Conservation (phyloP, 2,329 filamentous ascomycete species). For the Curvularia verruculosa region DNA sequence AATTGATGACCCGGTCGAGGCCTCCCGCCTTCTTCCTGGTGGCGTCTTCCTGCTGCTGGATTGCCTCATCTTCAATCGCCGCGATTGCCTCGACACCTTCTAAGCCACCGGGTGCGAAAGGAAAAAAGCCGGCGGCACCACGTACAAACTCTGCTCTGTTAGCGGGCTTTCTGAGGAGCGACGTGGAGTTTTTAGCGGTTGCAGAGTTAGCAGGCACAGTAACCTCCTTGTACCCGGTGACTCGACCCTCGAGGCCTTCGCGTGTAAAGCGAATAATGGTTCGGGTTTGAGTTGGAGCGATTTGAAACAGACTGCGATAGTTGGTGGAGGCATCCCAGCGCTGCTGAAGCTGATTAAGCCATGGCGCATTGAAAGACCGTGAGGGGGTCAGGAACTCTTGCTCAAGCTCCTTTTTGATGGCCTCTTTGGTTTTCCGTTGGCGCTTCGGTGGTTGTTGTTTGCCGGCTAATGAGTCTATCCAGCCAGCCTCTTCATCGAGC, state of each 20-base stretch:
- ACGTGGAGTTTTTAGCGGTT: slow-evolving; percentile 95
- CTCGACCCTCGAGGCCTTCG: slow-evolving; percentile 88
- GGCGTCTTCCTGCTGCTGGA: slow-evolving; percentile 57
- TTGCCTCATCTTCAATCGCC: slow-evolving; percentile 77
- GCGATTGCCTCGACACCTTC: slow-evolving; percentile 86
- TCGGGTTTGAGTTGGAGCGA: slow-evolving; percentile 89
- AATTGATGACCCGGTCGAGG: slow-evolving; percentile 85
- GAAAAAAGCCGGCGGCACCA: slow-evolving; percentile 91
- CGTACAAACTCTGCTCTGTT: slow-evolving; percentile 88
- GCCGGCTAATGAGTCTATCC: slow-evolving; percentile 67
- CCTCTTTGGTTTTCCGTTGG: slow-evolving; percentile 62
- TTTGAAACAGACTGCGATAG: slow-evolving; percentile 81
- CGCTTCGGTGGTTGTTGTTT: slow-evolving; percentile 60
- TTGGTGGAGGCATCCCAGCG: slow-evolving; percentile 83
- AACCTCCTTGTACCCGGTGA: slow-evolving; percentile 92
- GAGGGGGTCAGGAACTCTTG: slow-evolving; percentile 79
- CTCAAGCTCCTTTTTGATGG: slow-evolving; percentile 74
- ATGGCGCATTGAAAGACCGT: slow-evolving; percentile 77
- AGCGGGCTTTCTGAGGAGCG: slow-evolving; percentile 82
- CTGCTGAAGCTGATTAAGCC: slow-evolving; percentile 89
- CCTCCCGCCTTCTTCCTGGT: slow-evolving; percentile 53
- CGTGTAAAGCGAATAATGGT: slow-evolving; percentile 93
- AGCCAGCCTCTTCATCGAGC: slow-evolving; percentile 33
- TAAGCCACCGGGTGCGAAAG: slow-evolving; percentile 88
- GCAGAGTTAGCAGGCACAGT: slow-evolving; percentile 88